phyloP scores from a whole-genome alignment of 1,139 yeast species.

The Sugiyamaella castrensis region DNA sequence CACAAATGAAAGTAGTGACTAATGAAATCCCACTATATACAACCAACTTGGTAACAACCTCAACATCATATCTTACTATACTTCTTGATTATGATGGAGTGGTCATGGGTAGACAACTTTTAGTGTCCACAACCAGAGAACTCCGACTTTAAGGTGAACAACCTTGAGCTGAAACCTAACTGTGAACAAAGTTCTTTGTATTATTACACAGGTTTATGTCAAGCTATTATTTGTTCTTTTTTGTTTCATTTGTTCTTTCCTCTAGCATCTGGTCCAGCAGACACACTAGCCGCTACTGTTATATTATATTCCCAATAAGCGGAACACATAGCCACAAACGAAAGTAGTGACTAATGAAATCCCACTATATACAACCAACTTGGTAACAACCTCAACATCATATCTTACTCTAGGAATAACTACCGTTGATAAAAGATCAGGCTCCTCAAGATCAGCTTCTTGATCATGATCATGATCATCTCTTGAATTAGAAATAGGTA shows the following conservation, averaged over 20 bases:
- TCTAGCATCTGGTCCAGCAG: neutral
- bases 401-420: constrained; percentile 45
- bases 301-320: constrained; percentile 3
- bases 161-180: no score
- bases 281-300: neutral
- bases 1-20: constrained; percentile 24
- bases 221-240: no score
- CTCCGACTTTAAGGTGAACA: no score
- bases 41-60: constrained; percentile 65
- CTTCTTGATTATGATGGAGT: no score
- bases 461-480: constrained; percentile 14
- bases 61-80: constrained; percentile 65
- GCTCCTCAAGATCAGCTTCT: constrained; percentile 23
- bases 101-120: no score
- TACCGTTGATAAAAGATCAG: constrained; percentile 36
- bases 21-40: constrained; percentile 72
- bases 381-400: constrained; percentile 71
- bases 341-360: constrained; percentile 44
- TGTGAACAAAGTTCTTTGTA: no score
- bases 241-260: no score
- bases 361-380: constrained; percentile 73
- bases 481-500: neutral
- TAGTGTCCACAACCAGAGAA: no score
- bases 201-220: no score
- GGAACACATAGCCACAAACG: constrained; percentile 10